Base-by-base conservation (phyloP, 495 filamentous ascomycete genomes). In the Platismatia glauca region DNA sequence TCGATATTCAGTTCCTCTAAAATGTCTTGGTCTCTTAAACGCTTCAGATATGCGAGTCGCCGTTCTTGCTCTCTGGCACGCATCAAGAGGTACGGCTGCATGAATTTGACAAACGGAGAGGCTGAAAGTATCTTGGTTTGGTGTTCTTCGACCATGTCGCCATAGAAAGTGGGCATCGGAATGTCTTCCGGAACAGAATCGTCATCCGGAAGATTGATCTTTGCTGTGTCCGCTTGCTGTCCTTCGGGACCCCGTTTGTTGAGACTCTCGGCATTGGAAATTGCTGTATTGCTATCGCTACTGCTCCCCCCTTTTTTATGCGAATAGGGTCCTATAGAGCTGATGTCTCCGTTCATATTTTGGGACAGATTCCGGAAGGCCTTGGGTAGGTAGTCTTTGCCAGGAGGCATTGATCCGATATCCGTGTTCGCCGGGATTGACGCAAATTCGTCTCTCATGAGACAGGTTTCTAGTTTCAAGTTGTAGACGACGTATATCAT, bases 401-500 rank as follows among this genome's bases (percentile, higher is more conserved):
- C 55, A 4, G 39, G 39, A 20, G 60, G 56, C 13, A 66, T 61
- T 22, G 59, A 63, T 18, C 72, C 77, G 57, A 69, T 72, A 38
- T 71, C 72, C 7, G 84, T 75, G 7, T 84, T 78, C 4, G 86
- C 83, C 16, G 95, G 92, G 55, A 97, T 86, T 61, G 92, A 80
- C 31, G 95, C 89, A 71, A 90, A 96, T 67, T 96, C 92, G 74
- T 99, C 95, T 57, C 92, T 83, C 89, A 99, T 94, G 55, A 99
- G 74, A 69, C 86, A 96, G 3, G 95, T 96, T 73, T 99, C 95
- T 11, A 99, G 82, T 71, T 94, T 96, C 27, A 97, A 80, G 67
- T 96, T 99, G 73, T 99, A 97, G 20, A 97, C 91, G 31, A 99
- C 95, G 70, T 97, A 99, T 60, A 93, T 85, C 91, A 99, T 96